Evolutionary conservation across 306 rosid genomes (phyloP), one percentile per base, ranked within the genome.

Genomic region (Begonia loranthoides): DNA sequence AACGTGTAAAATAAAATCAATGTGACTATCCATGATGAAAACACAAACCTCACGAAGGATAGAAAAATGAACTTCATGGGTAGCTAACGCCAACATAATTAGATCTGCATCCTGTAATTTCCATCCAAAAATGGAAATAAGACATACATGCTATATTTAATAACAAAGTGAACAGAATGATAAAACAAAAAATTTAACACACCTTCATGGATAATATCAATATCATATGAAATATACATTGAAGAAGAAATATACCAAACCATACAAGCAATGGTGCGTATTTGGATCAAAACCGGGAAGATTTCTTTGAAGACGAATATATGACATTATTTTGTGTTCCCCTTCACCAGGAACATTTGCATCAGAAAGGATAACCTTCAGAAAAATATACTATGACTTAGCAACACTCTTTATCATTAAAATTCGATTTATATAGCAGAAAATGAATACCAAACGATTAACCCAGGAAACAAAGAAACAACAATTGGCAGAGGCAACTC

Each of bases 281-380:
- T 92, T 86, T 43, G 99, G 99, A 70, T 92, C 94, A 73, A 51
- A 75, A 59, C 94, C 94, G 48, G 79, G 79, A 62, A 92, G 88
- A 72, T 92, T 92, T 73, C 99, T 86, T 74, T 92, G 96, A 63
- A 86, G 84, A 53, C 99, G 95, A 49, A 92, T 76, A 57, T 83
- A 92, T 3, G 99, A 92, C 99, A 92, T 92, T 69, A 92, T 79
- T 70, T 92, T 92, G 70, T 87, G 96, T 70, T 92, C 99, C 66
- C 99, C 99, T 73, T 92, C 99, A 28, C 99, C 99, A 11, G 99
- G 99, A 59, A 92, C 99, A 81, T 92, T 92, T 50, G 99, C 99
- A 80, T 92, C 99, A 48, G 96, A 92, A 53, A 86, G 94, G 72
- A 92, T 78, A 55, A 90, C 99, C 99, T 90, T 69, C 67, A 65